A percentile compares a stretch with the other conserved stretches of the same genome.
These are phyloP conservation scores for Pleochaeta shiraiana DNA, from an alignment of 2,329 filamentous ascomycete genomes.

Conservation along the genomic window DNA sequence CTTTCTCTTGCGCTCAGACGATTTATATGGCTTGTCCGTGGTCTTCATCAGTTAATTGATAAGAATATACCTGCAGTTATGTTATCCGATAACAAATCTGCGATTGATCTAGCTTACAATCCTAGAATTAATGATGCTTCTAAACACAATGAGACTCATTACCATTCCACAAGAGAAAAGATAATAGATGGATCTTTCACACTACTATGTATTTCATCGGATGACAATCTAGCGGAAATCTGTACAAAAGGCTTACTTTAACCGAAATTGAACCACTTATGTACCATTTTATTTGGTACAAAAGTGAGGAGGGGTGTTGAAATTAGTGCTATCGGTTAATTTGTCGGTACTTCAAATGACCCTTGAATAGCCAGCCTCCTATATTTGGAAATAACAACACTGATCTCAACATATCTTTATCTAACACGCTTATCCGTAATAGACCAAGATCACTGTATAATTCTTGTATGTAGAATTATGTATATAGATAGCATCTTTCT, in stretches of 20 bases:
- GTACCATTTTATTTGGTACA: too few relatives aligned
- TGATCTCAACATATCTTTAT: too few relatives aligned
- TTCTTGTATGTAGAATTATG: too few relatives aligned
- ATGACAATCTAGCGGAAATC: neutral
- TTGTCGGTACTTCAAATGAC: too few relatives aligned
- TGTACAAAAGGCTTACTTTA: neutral
- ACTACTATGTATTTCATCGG: neutral
- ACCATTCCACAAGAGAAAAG: neutral
- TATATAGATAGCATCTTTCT: too few relatives aligned
- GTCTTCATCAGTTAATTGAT: neutral
- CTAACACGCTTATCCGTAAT: too few relatives aligned
- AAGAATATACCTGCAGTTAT: neutral
- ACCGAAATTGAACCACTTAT: neutral
- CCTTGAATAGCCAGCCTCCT: too few relatives aligned
- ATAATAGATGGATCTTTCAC: neutral
- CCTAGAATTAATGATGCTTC: neutral
- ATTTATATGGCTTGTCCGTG: neutral
- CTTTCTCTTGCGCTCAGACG: neutral
- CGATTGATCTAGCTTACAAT: neutral
- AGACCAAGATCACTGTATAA: too few relatives aligned
- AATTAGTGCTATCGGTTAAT: too few relatives aligned
- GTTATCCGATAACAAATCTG: neutral
- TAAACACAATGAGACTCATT: neutral
- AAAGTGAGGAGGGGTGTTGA: too few relatives aligned
- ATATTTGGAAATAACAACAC: too few relatives aligned